A percentile compares a stretch with the other conserved stretches of the same genome.
phyloP scores from a whole-genome alignment of 305 asterid species.

The Fraxinus albicans region DNA sequence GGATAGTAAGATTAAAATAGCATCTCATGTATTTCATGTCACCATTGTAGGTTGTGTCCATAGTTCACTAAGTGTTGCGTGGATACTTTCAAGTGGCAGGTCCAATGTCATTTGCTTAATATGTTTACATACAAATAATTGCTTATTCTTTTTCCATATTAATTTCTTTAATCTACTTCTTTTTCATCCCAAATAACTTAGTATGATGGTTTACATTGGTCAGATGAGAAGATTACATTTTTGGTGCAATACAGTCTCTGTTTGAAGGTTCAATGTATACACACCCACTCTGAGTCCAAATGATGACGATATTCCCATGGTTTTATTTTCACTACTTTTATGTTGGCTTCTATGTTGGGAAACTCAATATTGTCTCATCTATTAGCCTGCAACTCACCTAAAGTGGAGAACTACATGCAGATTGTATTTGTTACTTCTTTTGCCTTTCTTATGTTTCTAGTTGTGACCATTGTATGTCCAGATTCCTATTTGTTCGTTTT shows the following conservation, averaged over 20 bases:
- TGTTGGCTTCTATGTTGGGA: slow-evolving; percentile 97
- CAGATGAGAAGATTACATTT: slow-evolving; percentile 95
- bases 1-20: too few species aligned
- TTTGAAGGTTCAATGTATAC: slow-evolving; percentile 99
- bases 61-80: too few species aligned
- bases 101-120: too few species aligned
- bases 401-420: slow-evolving; percentile 96
- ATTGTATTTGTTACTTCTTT: slow-evolving; percentile 69
- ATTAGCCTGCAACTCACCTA: slow-evolving; percentile 64
- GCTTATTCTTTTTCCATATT: too few species aligned
- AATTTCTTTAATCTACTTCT: too few species aligned
- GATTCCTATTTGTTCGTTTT: background rate
- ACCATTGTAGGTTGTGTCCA: too few species aligned
- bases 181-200: too few species aligned
- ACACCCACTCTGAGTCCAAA: slow-evolving; percentile 97
- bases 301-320: slow-evolving; percentile 94
- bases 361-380: slow-evolving; percentile 89
- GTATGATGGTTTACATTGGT: slow-evolving; percentile 23
- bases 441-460: slow-evolving; percentile 42
- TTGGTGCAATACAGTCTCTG: slow-evolving; percentile 92
- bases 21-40: too few species aligned
- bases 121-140: too few species aligned
- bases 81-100: too few species aligned
- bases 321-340: slow-evolving; percentile 87
- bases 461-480: slow-evolving; percentile 31